Evolutionary conservation across 805 yeast genomes (phyloP), one percentile per base, ranked within the genome.

Genomic region (Candida broadrunensis): DNA sequence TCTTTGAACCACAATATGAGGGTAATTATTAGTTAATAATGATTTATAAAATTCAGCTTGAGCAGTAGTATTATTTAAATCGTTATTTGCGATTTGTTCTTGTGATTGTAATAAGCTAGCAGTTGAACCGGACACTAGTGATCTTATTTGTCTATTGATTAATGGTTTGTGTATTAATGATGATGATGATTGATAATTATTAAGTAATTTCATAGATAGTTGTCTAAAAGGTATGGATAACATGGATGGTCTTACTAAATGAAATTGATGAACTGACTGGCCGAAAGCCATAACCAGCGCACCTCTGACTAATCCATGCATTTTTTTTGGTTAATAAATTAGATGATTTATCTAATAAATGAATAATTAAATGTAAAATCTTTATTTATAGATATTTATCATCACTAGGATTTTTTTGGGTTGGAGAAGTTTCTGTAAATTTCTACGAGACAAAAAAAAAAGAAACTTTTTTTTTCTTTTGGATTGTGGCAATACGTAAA

Each of bases 1-100:
- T 44, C 99, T 77, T 42, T 93, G 84, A n/a, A 91, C 88, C 5
- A 93, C 96, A 40, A 91, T 83, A 54, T 89, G 96, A n/a, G 99
- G 98, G 58, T 88, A 93, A 64, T 87, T 86, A 41, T 91, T 77
- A 43, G 78, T 78, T 48, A 93, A 62, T 36, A 93, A 70, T 12
- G 80, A 73, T 46, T 77, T 76, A 67, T 93, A 93, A 55, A 93
- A 91, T 41, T 79, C 83, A 1, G 95, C 90, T 65, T 93, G 99
- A 5, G 78, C 70, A 3, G 58, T 65, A 1, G 97, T 77, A 60
- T 87, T 84, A 36, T 71, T 63, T 35, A 87, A 63, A 42, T 85
- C 83, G 45, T 75, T 67, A 63, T 93, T 93, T 32, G 99, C 99
- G n/a, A 74, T 70, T 58, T 85, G 88, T 62, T 93, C 99, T 56